Evolutionary conservation across 805 yeast genomes (phyloP), one percentile per base, ranked within the genome.

Genomic region (Dipodascus albidus): DNA sequence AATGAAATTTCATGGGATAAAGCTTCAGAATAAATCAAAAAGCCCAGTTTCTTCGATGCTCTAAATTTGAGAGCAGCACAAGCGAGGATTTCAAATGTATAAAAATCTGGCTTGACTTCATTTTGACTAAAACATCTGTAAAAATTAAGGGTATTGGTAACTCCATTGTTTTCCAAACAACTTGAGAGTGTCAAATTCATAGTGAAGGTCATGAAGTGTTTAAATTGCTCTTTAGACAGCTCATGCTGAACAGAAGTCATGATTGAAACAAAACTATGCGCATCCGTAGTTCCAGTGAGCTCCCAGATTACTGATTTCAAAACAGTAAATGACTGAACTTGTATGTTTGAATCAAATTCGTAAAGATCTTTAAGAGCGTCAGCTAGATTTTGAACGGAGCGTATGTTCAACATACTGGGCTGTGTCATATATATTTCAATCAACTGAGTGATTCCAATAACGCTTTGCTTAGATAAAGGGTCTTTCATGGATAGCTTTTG

Each of bases 41-140:
- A 55, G 22, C 59, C 47, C 15, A 64, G 57, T 19, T 60, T 58
- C 51, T 67, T 64, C 14, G 68, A 57, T 50, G 64, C 64, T 4
- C 67, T 64, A 50, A 66, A 52, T 14, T 64, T 58, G 47, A 51
- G 60, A 2, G 67, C 65, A 1, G 54, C 51, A 15, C 31, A 21
- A 3, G 53, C 35, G n/a, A 60, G 54, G 9, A 49, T 38, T 15
- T 55, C 56, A n/a, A 57, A 53, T 2, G 63, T 59, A 19, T 49
- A 52, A 2, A 41, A 19, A 24, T 59, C 53, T 3, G 58, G 58
- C 6, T 8, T 22, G 31, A 55, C 50, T 6, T 55, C 58, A 3
- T 23, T 24, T 9, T 11, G 20, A 22, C 31, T 38, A 42, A 53
- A 50, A 14, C 15, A 3, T 4, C 44, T 11, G 15, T 38, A 38